A percentile compares a stretch with the other conserved stretches of the same genome.
phyloP scores from a whole-genome alignment of 306 rosid genomes.

The Quercus aquifolioides region DNA sequence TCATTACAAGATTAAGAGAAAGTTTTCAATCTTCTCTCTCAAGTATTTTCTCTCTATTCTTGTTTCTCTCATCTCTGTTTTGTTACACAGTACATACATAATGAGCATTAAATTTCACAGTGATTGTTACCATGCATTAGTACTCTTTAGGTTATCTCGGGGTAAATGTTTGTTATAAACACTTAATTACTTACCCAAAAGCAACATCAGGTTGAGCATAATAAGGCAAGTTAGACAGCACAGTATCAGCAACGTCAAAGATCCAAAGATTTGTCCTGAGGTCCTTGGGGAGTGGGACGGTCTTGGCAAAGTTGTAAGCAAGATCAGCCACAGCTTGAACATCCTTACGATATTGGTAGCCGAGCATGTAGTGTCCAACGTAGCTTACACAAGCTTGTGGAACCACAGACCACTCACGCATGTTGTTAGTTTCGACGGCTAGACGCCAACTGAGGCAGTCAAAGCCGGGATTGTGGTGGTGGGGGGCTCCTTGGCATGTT shows the following conservation, averaged over 20 bases:
- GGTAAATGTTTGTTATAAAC: not conserved
- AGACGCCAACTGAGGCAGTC: not conserved
- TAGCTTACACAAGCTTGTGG: not conserved
- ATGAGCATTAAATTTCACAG: too few relatives aligned
- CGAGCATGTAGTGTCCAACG: not conserved
- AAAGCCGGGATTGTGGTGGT: not conserved
- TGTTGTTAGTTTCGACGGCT: not conserved
- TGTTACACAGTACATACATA: too few relatives aligned
- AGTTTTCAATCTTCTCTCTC: too few relatives aligned
- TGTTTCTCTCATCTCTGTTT: too few relatives aligned
- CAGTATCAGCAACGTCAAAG: not conserved
- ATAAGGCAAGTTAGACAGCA: not conserved
- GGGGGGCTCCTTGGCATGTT: not conserved
- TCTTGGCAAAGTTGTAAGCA: not conserved
- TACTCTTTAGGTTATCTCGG: too few relatives aligned
- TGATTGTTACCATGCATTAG: too few relatives aligned
- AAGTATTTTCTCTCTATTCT: too few relatives aligned
- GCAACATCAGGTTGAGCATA: not conserved
- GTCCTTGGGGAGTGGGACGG: not conserved
- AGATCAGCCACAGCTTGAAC: not conserved
- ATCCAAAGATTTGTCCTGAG: not conserved
- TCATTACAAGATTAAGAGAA: too few relatives aligned
- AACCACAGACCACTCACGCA: not conserved
- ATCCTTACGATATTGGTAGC: not conserved
- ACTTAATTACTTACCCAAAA: not conserved